These are phyloP conservation scores for Sesbania bispinosa DNA, from an alignment of 306 rosid species.

Conservation along the genomic window DNA sequence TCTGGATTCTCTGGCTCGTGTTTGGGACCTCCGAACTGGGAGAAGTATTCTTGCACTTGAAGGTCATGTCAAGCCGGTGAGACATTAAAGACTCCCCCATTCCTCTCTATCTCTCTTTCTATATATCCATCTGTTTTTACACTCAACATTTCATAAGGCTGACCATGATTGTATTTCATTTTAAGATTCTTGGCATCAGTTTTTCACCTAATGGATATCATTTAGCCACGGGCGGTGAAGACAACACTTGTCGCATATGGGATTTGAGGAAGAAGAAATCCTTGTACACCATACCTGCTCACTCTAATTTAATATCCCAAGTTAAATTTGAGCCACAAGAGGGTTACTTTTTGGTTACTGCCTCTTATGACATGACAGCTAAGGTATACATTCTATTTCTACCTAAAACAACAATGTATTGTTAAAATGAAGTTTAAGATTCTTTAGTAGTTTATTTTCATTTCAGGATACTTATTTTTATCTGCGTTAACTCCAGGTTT, in stretches of 20 bases:
- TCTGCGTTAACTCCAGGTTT: conserved; percentile 50
- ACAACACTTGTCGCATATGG: conserved; percentile 91
- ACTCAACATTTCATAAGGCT: background rate
- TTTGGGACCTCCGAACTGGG: conserved; percentile 97
- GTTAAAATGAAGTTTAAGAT: background rate
- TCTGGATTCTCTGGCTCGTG: conserved; percentile 81
- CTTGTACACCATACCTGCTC: conserved; percentile 83
- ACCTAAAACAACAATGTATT: background rate
- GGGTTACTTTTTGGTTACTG: conserved; percentile 93
- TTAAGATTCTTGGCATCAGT: conserved; percentile 78
- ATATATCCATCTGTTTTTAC: background rate
- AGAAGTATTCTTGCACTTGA: conserved; percentile 89
- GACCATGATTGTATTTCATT: conserved; percentile 18
- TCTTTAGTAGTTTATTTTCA: conserved; percentile 4
- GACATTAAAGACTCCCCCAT: conserved; percentile 4
- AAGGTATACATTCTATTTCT: conserved; percentile 52
- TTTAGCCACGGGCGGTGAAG: conserved; percentile 91
- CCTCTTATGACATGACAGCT: conserved; percentile 89
- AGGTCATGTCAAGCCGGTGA: conserved; percentile 94
- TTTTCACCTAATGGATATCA: conserved; percentile 91
- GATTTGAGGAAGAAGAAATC: conserved; percentile 93
- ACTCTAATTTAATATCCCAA: conserved; percentile 84
- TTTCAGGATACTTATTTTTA: conserved; percentile 21
- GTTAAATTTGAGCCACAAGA: conserved; percentile 93
- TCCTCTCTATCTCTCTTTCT: background rate